These are phyloP conservation scores for Fistulinella prunicolor DNA, from an alignment of 768 basidiomycete genomes.

Conservation along the genomic window DNA sequence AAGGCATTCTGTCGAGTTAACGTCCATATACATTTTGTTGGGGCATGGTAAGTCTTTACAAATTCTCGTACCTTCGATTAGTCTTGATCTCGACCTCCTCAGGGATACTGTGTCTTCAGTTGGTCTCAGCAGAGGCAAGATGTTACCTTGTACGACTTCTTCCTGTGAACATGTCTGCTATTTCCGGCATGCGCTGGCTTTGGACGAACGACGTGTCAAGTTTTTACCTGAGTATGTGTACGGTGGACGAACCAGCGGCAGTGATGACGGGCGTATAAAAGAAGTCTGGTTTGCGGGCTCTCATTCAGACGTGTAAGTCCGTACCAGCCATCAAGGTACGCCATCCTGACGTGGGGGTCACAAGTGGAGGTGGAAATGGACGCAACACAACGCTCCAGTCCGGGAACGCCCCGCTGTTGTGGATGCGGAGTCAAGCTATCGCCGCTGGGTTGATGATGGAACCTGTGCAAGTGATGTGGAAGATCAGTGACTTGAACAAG, in stretches of 20 bases:
- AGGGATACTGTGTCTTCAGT: constrained; percentile 52
- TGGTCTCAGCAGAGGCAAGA: constrained; percentile 32
- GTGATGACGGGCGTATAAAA: constrained; percentile 28
- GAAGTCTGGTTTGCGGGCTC: constrained; percentile 44
- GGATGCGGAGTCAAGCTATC: constrained; percentile 33
- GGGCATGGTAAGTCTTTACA: constrained; percentile 37
- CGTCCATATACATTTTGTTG: constrained; percentile 43
- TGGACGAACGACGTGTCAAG: constrained; percentile 48
- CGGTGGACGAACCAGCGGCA: constrained; percentile 18
- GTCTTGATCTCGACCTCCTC: neutral
- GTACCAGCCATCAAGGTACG: neutral
- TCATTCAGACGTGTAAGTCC: constrained; percentile 39
- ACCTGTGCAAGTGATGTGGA: constrained; percentile 28
- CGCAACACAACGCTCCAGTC: constrained; percentile 27
- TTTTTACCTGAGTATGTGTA: constrained; percentile 44
- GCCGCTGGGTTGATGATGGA: constrained; percentile 22
- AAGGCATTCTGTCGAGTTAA: constrained; percentile 33
- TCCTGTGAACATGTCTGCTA: constrained; percentile 36
- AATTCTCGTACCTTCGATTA: neutral
- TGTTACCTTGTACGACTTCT: constrained; percentile 32
- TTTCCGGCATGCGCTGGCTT: constrained; percentile 46
- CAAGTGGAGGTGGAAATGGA: constrained; percentile 30
- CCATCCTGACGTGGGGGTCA: constrained; percentile 1
- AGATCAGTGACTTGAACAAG: constrained; percentile 25
- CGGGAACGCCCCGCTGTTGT: constrained; percentile 27